Evolutionary conservation across 352 stramenopile genomes (phyloP).

Genomic region (Globisporangium middletonii): DNA sequence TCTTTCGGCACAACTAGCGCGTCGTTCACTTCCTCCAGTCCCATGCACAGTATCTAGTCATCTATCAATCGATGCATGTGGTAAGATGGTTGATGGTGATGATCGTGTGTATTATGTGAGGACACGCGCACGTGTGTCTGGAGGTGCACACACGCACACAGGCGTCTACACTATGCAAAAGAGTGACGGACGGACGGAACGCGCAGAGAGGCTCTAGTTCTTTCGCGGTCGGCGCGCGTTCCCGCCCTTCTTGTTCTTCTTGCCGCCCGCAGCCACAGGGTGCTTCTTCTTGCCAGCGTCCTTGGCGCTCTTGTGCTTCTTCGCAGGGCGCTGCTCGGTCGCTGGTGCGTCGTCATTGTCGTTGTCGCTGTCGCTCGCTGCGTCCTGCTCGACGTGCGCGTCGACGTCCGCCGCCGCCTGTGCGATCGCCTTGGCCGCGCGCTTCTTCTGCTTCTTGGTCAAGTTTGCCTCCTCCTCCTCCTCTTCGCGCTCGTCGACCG

Average conservation of each 20-base stretch:
- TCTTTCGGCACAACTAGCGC: slow-evolving; percentile 76
- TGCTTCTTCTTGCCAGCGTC: slow-evolving; percentile 16
- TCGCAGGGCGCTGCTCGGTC: slow-evolving; percentile 24
- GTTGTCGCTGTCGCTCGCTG: slow-evolving; percentile 43
- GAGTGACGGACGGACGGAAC: too few species aligned
- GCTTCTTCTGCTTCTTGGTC: slow-evolving; percentile 82
- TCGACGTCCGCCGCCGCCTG: slow-evolving; percentile 69
- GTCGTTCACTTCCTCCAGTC: neutral
- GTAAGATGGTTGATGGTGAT: too few species aligned
- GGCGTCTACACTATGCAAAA: too few species aligned
- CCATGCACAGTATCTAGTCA: too few species aligned
- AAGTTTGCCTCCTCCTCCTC: slow-evolving; percentile 62
- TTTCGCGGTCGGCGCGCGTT: slow-evolving; percentile 36
- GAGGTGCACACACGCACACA: neutral
- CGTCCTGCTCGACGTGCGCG: slow-evolving; percentile 52
- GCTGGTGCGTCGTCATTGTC: slow-evolving; percentile 27
- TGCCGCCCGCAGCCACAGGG: slow-evolving; percentile 15
- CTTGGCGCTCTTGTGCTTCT: slow-evolving; percentile 43
- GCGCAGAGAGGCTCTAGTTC: slow-evolving; percentile 24
- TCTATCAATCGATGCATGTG: too few species aligned
- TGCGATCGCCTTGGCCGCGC: slow-evolving; percentile 67
- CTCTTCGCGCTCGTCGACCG: slow-evolving; percentile 56
- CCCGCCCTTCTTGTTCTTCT: slow-evolving; percentile 25
- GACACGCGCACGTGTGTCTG: too few species aligned
- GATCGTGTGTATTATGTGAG: too few species aligned